These are phyloP conservation scores for Suillus fuscotomentosus DNA, from an alignment of 768 basidiomycete genomes.

Conservation along the genomic window DNA sequence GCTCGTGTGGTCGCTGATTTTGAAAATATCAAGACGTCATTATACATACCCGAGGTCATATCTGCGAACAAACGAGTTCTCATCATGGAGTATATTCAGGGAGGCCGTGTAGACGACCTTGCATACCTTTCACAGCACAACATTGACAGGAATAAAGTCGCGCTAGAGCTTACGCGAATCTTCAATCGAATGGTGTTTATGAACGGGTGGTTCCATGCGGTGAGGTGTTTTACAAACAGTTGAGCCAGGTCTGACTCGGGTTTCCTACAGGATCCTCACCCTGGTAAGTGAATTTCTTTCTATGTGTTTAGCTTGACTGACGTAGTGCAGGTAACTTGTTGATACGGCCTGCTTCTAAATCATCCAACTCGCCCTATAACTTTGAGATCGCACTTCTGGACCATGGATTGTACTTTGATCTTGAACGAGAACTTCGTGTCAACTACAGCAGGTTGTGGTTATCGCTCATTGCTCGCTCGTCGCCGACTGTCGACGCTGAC, in stretches of 20 bases:
- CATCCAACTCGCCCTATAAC: slow-evolving; percentile 81
- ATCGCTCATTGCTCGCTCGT: slow-evolving; percentile 74
- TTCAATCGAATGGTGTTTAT: slow-evolving; percentile 96
- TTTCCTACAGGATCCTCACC: slow-evolving; percentile 74
- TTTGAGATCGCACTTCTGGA: slow-evolving; percentile 96
- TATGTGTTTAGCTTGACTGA: neutral
- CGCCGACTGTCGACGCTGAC: slow-evolving; percentile 60
- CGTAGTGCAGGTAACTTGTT: slow-evolving; percentile 72
- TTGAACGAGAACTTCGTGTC: slow-evolving; percentile 74
- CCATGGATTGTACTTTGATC: slow-evolving; percentile 92
- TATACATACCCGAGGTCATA: slow-evolving; percentile 87
- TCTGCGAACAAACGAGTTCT: slow-evolving; percentile 81
- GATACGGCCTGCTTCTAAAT: slow-evolving; percentile 68
- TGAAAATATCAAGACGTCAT: slow-evolving; percentile 61
- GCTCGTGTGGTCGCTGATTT: slow-evolving; percentile 72
- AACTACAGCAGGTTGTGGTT: slow-evolving; percentile 92
- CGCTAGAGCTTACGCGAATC: slow-evolving; percentile 85
- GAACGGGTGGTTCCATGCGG: slow-evolving; percentile 88
- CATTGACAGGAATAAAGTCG: slow-evolving; percentile 93
- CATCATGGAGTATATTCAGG: slow-evolving; percentile 93
- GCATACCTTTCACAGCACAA: slow-evolving; percentile 74
- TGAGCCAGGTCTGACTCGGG: neutral
- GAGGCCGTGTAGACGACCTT: slow-evolving; percentile 86
- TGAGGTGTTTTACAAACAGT: slow-evolving; percentile 33
- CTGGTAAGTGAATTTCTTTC: slow-evolving; percentile 43